These are phyloP conservation scores for Aspergillus sp. DNA, from an alignment of 2,329 filamentous ascomycete genomes.

Conservation along the genomic window DNA sequence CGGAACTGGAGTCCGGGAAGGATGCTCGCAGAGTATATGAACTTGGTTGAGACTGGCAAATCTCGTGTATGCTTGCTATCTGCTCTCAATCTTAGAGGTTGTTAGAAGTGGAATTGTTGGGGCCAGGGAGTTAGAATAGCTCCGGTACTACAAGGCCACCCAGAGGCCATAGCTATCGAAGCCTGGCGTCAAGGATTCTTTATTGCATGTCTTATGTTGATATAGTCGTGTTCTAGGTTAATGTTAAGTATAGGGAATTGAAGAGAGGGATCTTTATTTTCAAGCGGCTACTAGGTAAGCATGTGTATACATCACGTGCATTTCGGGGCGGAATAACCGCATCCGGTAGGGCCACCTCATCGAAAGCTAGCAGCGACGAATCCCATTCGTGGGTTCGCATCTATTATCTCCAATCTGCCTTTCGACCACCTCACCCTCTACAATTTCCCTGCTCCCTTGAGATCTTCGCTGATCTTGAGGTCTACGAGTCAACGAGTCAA, in stretches of 20 bases:
- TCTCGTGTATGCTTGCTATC: neutral
- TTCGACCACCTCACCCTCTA: conserved; percentile 3
- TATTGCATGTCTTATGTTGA: too few species aligned
- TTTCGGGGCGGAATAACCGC: conserved; percentile 19
- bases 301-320: conserved; percentile 15
- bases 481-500: neutral
- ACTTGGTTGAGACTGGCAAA: neutral
- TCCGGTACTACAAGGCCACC: too few species aligned
- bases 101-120: too few species aligned
- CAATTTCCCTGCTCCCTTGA: conserved; percentile 15
- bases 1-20: neutral
- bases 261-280: too few species aligned
- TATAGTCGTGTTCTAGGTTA: too few species aligned
- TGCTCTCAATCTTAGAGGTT: neutral
- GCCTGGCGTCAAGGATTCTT: too few species aligned
- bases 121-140: too few species aligned
- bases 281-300: too few species aligned
- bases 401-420: conserved; percentile 8
- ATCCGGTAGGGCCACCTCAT: conserved; percentile 31
- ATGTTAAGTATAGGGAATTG: too few species aligned
- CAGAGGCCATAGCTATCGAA: too few species aligned
- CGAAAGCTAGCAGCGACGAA: conserved; percentile 21
- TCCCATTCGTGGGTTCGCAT: conserved; percentile 10
- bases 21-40: neutral
- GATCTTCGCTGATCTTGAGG: conserved; percentile 28